Percentiles rank a stretch among this genome's conserved stretches.
phyloP scores from a whole-genome alignment of 1,284 basidiomycete genomes.

The Fistulinella cinereoalba region DNA sequence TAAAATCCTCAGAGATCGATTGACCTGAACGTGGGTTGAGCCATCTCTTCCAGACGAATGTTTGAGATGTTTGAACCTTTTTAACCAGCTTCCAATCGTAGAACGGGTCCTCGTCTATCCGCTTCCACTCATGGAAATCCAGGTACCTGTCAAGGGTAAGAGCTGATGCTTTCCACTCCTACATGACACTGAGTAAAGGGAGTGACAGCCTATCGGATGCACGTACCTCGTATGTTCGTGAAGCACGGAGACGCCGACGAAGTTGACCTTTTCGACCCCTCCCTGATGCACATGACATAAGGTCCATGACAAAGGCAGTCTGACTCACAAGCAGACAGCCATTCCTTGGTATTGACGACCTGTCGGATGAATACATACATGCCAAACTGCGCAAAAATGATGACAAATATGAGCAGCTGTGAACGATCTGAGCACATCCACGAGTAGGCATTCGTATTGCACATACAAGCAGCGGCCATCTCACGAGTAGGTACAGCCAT shows the following conservation, averaged over 20 bases:
- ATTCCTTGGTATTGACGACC: conserved; percentile 91
- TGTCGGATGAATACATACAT: conserved; percentile 87
- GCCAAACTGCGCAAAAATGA: conserved; percentile 86
- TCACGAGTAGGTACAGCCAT: conserved; percentile 75
- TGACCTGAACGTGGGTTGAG: conserved; percentile 44
- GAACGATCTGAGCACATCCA: conserved; percentile 7
- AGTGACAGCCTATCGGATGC: background rate
- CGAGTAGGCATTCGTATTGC: background rate
- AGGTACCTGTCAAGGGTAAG: conserved; percentile 77
- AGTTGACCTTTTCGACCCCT: conserved; percentile 80
- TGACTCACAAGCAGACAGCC: conserved; percentile 78
- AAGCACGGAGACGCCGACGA: conserved; percentile 70
- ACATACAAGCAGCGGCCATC: conserved; percentile 87
- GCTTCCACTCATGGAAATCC: conserved; percentile 87
- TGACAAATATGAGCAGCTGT: conserved; percentile 76
- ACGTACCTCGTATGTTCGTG: conserved; percentile 64
- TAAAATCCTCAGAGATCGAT: conserved; percentile 59
- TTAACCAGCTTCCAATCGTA: conserved; percentile 86
- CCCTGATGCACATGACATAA: conserved; percentile 46
- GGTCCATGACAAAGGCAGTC: background rate
- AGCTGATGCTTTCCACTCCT: conserved; percentile 88
- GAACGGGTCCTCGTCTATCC: conserved; percentile 78
- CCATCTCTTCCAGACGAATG: background rate
- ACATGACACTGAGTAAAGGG: background rate
- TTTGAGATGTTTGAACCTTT: conserved; percentile 45